Evolutionary conservation across 164 flowering plant species (phyloP).

Genomic region (Tetrastigma voinierianum): DNA sequence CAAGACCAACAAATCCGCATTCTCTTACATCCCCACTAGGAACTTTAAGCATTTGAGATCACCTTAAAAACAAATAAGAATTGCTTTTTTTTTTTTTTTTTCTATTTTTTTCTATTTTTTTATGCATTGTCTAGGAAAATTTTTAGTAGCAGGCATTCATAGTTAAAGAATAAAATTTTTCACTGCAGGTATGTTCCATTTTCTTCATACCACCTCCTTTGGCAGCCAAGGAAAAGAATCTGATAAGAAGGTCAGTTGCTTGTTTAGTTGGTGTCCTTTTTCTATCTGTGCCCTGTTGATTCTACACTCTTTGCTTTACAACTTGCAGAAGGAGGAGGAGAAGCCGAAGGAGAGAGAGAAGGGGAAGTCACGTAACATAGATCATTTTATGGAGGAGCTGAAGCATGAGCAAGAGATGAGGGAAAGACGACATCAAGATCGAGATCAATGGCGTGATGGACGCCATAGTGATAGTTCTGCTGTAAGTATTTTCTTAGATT

Average conservation of each 20-base stretch:
- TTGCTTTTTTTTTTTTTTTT: neutral
- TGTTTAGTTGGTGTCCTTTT: neutral
- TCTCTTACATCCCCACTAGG: too few species aligned
- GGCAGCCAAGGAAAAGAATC: slow-evolving; percentile 80
- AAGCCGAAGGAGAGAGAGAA: slow-evolving; percentile 89
- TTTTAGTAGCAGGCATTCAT: slow-evolving; percentile 10
- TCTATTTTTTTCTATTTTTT: neutral
- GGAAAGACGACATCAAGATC: slow-evolving; percentile 92
- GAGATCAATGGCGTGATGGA: slow-evolving; percentile 83
- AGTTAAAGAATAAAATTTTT: slow-evolving; percentile 13
- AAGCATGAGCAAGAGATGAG: slow-evolving; percentile 96
- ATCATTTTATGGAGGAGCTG: slow-evolving; percentile 96
- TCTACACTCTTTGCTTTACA: slow-evolving; percentile 1
- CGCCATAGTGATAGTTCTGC: slow-evolving; percentile 58
- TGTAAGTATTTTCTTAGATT: slow-evolving; percentile 47
- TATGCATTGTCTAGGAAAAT: neutral
- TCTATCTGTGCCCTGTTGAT: slow-evolving; percentile 2
- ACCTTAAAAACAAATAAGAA: too few species aligned
- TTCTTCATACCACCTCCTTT: slow-evolving; percentile 89
- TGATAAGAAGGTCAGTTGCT: slow-evolving; percentile 69
- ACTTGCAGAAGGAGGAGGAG: slow-evolving; percentile 71
- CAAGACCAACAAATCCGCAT: too few species aligned
- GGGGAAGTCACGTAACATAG: slow-evolving; percentile 88
- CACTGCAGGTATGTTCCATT: slow-evolving; percentile 95
- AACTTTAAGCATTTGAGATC: too few species aligned